A percentile compares a stretch with the other conserved stretches of the same genome.
Conservation (phyloP, 2,329 filamentous ascomycete genomes). For the Aulographum hederae region DNA sequence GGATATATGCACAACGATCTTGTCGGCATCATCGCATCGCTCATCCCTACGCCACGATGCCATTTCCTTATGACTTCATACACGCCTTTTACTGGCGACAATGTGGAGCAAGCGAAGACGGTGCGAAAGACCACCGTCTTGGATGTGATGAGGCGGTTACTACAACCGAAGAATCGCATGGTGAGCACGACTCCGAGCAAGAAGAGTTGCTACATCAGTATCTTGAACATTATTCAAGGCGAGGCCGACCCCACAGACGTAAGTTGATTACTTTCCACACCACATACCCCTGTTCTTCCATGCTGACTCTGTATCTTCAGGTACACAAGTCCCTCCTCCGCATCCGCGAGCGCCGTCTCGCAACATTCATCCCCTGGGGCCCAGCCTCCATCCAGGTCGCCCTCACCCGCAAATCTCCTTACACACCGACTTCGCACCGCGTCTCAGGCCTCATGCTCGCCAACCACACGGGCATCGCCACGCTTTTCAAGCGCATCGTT, state of each 20-base stretch:
- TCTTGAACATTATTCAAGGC: constrained; percentile 96
- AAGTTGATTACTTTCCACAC: constrained; percentile 7
- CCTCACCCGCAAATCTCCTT: constrained; percentile 88
- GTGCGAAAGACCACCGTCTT: constrained; percentile 95
- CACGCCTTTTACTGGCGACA: constrained; percentile 91
- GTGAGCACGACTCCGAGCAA: constrained; percentile 90
- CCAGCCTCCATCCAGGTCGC: constrained; percentile 96
- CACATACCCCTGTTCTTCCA: background rate
- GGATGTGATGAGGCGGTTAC: constrained; percentile 86
- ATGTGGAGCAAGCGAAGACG: constrained; percentile 91
- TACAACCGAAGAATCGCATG: constrained; percentile 99
- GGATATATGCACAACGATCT: constrained; percentile 99
- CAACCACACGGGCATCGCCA: constrained; percentile 94
- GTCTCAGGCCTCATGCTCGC: constrained; percentile 95
- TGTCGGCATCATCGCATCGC: constrained; percentile 84
- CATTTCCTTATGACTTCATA: constrained; percentile 99
- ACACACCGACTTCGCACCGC: constrained; percentile 82
- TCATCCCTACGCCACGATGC: constrained; percentile 90
- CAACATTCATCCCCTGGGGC: constrained; percentile 96
- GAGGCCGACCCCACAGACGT: constrained; percentile 93
- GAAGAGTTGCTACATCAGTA: constrained; percentile 97
- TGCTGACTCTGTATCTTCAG: constrained; percentile 11
- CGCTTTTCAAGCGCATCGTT: constrained; percentile 88
- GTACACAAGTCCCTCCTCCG: constrained; percentile 94
- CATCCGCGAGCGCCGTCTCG: constrained; percentile 82